A percentile compares a stretch with the other conserved stretches of the same genome.
These are phyloP conservation scores for Phytophthora meadii DNA, from an alignment of 352 stramenopile genomes.

Conservation along the genomic window DNA sequence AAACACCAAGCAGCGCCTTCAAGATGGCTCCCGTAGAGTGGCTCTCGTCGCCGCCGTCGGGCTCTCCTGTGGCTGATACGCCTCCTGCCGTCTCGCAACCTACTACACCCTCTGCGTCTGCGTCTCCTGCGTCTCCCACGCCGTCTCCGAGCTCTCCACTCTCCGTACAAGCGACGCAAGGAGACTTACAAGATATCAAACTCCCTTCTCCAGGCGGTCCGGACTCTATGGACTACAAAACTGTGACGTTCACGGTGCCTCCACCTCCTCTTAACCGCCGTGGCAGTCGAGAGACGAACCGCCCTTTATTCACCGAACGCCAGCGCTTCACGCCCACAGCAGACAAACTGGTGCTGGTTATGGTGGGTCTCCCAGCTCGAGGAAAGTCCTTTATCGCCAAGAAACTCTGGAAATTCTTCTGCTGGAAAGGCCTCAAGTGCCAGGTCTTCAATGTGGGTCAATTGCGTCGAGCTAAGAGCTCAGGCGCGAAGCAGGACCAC, in stretches of 20 bases:
- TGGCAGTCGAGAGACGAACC: constrained; percentile 35
- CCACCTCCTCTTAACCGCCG: constrained; percentile 30
- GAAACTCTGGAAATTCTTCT: constrained; percentile 85
- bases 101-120: background rate
- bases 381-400: constrained; percentile 97
- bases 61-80: constrained; percentile 6
- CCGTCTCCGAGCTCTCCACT: constrained; percentile 3
- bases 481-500: constrained; percentile 72
- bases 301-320: constrained; percentile 69
- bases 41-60: constrained; percentile 10
- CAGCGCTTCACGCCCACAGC: constrained; percentile 82
- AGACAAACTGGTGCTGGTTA: constrained; percentile 96
- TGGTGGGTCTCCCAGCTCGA: constrained; percentile 94
- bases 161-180: constrained; percentile 19
- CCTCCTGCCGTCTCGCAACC: background rate
- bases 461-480: constrained; percentile 87
- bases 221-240: constrained; percentile 53
- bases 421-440: constrained; percentile 80
- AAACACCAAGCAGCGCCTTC: constrained; percentile 9
- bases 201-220: constrained; percentile 37
- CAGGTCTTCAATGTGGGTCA: constrained; percentile 96
- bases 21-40: constrained; percentile 20
- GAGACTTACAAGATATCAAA: background rate
- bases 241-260: constrained; percentile 45
- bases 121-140: constrained; percentile 10